Percentiles rank a stretch among this genome's conserved stretches.
phyloP scores from a whole-genome alignment of 1,284 basidiomycete species.

The Pseudozyma hubeiensis region DNA sequence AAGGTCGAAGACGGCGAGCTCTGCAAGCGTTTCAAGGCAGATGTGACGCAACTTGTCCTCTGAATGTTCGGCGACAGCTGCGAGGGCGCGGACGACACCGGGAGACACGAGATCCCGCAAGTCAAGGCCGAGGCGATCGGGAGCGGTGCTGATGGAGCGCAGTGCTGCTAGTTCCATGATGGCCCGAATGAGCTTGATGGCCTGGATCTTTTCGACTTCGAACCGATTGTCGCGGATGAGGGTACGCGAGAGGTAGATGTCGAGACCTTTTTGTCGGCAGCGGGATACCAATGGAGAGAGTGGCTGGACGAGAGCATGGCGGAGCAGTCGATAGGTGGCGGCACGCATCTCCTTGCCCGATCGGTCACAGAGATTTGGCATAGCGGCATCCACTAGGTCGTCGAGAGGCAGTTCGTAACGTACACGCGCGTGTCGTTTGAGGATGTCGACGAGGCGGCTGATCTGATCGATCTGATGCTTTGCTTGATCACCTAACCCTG shows the following conservation, averaged over 20 bases:
- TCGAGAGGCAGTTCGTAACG: constrained; percentile 79
- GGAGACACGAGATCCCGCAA: constrained; percentile 63
- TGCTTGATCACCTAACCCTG: constrained; percentile 50
- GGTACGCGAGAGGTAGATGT: constrained; percentile 88
- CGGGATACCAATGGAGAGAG: constrained; percentile 70
- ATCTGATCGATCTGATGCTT: constrained; percentile 68
- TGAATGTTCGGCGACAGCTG: constrained; percentile 90
- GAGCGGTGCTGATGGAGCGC: constrained; percentile 33
- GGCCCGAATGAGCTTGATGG: constrained; percentile 88
- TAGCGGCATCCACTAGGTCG: constrained; percentile 78
- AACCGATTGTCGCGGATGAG: constrained; percentile 85
- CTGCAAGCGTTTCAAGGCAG: constrained; percentile 88
- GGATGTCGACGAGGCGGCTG: constrained; percentile 76
- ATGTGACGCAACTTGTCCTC: constrained; percentile 89
- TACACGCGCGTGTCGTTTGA: constrained; percentile 82
- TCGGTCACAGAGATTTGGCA: constrained; percentile 81
- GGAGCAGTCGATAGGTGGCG: constrained; percentile 84
- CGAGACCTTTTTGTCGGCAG: constrained; percentile 76
- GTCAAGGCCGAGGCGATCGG: constrained; percentile 69
- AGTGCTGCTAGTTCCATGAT: constrained; percentile 74
- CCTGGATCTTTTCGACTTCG: constrained; percentile 90
- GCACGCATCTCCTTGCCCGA: constrained; percentile 82
- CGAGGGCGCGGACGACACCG: constrained; percentile 77
- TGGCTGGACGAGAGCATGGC: constrained; percentile 80
- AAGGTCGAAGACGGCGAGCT: constrained; percentile 89